Base-by-base conservation (phyloP, 192 early-diverging fungal genomes). In the Spizellomyces punctatus region DNA sequence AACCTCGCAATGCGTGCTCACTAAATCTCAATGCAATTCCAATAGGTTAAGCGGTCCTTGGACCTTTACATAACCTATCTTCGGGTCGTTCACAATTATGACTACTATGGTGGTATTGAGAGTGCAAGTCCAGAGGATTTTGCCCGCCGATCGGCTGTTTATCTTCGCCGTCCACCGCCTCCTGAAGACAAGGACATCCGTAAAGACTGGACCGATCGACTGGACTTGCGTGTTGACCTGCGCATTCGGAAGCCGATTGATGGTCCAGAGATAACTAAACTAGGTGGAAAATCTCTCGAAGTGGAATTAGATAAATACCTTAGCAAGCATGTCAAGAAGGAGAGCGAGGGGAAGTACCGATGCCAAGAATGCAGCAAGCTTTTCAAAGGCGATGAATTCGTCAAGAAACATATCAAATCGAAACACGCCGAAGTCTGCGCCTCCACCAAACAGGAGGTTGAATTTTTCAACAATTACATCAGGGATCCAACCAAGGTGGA, bases 361-460 rank as follows among this genome's bases (percentile, higher is more conserved):
- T 99, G 97, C 82, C 85, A 81, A 69, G 77, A 78, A 63, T 99
- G 97, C 82, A 84, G 81, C 17, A 99, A 99, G 86, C 90, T 96
- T 48, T 99, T 99, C 84, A 91, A 92, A 74, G 97, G 93, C 21
- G 86, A 91, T 45, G 91, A 92, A 67, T 99, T 93, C 89, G 94
- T 98, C 21, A 86, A 86, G 77, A 99, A 99, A 79, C 97, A 99
- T 72, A 92, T 99, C 72, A 74, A 85, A 67, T 86, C 85, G 64
- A 99, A 99, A 80, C 97, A 99, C 76, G 82, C 89, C 10, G 92
- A 96, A 75, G 79, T 91, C 17, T 46, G 16, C 21, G 12, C 50
- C 14, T 21, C 46, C 6, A 64, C 36, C 49, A 8, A 17, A 9
- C 21, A 67, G 48, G 66, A 75, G 17, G 66, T 68, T 12, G 81